Evolutionary conservation across 768 basidiomycete species (phyloP), one percentile per base, ranked within the genome.

Genomic region (Termitomyces sp.): DNA sequence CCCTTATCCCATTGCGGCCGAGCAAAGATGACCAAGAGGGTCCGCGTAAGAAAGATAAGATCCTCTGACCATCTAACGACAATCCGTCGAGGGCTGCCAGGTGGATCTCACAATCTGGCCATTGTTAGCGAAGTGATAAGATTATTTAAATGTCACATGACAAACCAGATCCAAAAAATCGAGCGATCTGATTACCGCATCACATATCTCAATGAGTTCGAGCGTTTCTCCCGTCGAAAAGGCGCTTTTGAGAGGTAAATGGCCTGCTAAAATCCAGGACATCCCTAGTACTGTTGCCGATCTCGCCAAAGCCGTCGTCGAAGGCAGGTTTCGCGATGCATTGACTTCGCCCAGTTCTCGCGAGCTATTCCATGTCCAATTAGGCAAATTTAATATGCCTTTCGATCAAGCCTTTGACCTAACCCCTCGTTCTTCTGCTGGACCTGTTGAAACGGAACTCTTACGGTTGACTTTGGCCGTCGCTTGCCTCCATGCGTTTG

Each of bases 401-500:
- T 64, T 77, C 10, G 72, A 76, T 56, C 68, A 75, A 14, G 68
- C 79, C 17, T 75, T 82, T 53, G 57, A 71, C 45, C 47, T 71
- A 12, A 58, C 61, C 6, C 52, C 56, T 10, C 55, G 58, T 9
- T 35, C 54, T 21, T 44, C 60, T 27, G 60, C 54, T 37, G 63
- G 32, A 45, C 43, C 66, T 4, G 72, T 75, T 48, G 69, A 71
- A 2, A 63, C 69, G 14, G 89, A 90, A 68, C 64, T 87, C 21
- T 58, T 78, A 37, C 80, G 79, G 31, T 75, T 98, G 38, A 70
- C 82, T 11, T 61, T 93, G 10, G 92, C 84, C 0, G 78, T 96
- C 10, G 86, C 93, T 6, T 88, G 87, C 60, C 77, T 98, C 23
- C 93, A 97, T 61, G 84, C 91, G 0, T 99, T 95, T 74, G 77